Evolutionary conservation across 2,329 filamentous ascomycete genomes (phyloP).

Genomic region (Monosporascus sp.): DNA sequence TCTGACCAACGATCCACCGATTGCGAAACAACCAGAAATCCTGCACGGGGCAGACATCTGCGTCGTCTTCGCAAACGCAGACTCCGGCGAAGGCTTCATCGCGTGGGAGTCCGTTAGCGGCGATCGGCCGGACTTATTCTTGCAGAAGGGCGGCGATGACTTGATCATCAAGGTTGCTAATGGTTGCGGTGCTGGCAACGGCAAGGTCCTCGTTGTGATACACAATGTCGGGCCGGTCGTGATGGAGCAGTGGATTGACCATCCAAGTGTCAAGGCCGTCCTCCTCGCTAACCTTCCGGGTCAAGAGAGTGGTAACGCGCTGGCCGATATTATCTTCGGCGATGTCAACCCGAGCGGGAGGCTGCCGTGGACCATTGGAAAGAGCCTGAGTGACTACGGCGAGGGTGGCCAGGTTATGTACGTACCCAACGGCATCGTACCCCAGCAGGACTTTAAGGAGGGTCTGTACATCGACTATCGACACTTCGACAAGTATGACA

Average conservation of each 20-base stretch:
- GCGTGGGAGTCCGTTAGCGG: constrained; percentile 61
- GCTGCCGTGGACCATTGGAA: constrained; percentile 82
- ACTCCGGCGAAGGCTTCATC: constrained; percentile 75
- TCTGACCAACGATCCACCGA: constrained; percentile 45
- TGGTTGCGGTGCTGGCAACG: constrained; percentile 57
- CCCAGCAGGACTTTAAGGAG: constrained; percentile 79
- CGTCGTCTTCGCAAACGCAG: constrained; percentile 79
- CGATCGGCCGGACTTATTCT: constrained; percentile 69
- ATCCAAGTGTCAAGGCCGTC: constrained; percentile 72
- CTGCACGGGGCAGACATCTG: constrained; percentile 67
- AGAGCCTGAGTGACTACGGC: constrained; percentile 69
- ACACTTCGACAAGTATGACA: constrained; percentile 72
- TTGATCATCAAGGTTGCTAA: constrained; percentile 67
- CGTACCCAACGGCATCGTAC: constrained; percentile 61
- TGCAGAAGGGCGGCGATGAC: constrained; percentile 74
- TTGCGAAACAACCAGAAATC: constrained; percentile 35
- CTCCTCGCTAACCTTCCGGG: constrained; percentile 82
- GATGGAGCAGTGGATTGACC: constrained; percentile 73
- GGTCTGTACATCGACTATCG: constrained; percentile 87
- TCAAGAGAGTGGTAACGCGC: constrained; percentile 77
- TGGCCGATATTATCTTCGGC: constrained; percentile 76
- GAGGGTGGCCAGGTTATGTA: constrained; percentile 64
- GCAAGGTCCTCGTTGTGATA: constrained; percentile 74
- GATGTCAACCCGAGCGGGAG: constrained; percentile 74
- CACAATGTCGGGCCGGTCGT: constrained; percentile 82